Percentiles rank a stretch among this genome's conserved stretches.
Evolutionary conservation across 768 basidiomycete species (phyloP).

Genomic region (Nevesoporus exiguus): DNA sequence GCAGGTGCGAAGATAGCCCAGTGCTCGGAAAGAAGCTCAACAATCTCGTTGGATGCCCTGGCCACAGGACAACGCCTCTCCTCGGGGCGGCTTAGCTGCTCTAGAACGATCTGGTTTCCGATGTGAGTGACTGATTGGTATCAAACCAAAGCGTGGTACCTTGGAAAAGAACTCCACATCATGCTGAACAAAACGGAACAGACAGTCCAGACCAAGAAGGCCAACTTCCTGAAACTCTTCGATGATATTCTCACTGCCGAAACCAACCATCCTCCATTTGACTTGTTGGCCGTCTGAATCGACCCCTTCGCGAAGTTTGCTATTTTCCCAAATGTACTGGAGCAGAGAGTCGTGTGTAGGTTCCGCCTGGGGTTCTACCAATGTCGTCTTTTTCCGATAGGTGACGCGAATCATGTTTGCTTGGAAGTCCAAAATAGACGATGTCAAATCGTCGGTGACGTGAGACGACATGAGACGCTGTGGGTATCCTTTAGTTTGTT

Average conservation of each 20-base stretch:
- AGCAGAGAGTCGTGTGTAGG: slow-evolving; percentile 54
- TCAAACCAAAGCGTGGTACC: slow-evolving; percentile 35
- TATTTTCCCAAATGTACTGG: slow-evolving; percentile 64
- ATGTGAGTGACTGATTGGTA: slow-evolving; percentile 8
- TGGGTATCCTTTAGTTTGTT: slow-evolving; percentile 10
- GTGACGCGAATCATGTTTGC: slow-evolving; percentile 77
- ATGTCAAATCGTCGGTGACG: slow-evolving; percentile 76
- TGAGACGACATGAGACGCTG: slow-evolving; percentile 83
- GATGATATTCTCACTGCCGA: slow-evolving; percentile 68
- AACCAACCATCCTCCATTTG: slow-evolving; percentile 80
- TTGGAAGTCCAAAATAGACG: slow-evolving; percentile 85
- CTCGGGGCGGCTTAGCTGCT: slow-evolving; percentile 71
- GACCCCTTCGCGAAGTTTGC: slow-evolving; percentile 51
- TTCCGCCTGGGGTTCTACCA: slow-evolving; percentile 67
- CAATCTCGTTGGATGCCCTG: slow-evolving; percentile 80
- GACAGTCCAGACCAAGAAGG: slow-evolving; percentile 75
- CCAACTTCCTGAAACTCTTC: slow-evolving; percentile 79
- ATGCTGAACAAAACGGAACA: slow-evolving; percentile 69
- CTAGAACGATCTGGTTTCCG: slow-evolving; percentile 59
- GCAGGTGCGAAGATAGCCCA: slow-evolving; percentile 86
- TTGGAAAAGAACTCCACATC: slow-evolving; percentile 74
- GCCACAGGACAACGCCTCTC: slow-evolving; percentile 81
- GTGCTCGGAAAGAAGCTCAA: slow-evolving; percentile 78
- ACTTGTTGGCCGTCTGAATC: slow-evolving; percentile 47
- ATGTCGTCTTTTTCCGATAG: slow-evolving; percentile 76